Conservation (phyloP, 2,329 filamentous ascomycete genomes). For the Emmonsia crescens region DNA sequence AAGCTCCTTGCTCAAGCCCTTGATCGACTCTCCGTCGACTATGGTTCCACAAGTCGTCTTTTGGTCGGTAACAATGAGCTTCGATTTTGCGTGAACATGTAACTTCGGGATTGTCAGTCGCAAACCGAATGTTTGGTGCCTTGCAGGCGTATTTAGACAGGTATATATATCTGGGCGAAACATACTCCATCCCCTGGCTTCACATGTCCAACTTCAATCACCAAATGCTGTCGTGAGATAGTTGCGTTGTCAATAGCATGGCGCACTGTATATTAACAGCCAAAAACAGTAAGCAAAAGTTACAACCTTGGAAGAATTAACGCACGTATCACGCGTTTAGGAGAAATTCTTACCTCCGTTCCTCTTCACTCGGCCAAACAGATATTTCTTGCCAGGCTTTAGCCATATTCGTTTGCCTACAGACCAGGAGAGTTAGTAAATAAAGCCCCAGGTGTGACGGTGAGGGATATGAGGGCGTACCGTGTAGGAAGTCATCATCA, state of each 20-base stretch:
- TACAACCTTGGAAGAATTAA: background rate
- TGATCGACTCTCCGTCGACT: constrained; percentile 62
- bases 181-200: constrained; percentile 56
- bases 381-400: constrained; percentile 70
- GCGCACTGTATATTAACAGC: constrained; percentile 39
- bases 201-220: constrained; percentile 59
- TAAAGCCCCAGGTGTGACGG: constrained; percentile 18
- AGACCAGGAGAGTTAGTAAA: constrained; percentile 8
- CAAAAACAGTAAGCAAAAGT: background rate
- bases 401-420: constrained; percentile 69
- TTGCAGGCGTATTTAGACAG: background rate
- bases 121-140: constrained; percentile 9
- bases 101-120: constrained; percentile 35
- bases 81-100: constrained; percentile 54
- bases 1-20: constrained; percentile 40
- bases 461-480: constrained; percentile 35
- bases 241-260: constrained; percentile 67
- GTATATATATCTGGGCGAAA: constrained; percentile 1
- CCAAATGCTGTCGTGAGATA: constrained; percentile 81
- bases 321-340: background rate
- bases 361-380: constrained; percentile 66
- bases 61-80: constrained; percentile 63
- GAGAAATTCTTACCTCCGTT: constrained; percentile 24
- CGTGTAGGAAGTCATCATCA: constrained; percentile 36
- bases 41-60: constrained; percentile 75